Conservation (phyloP, 2,329 filamentous ascomycete genomes). For the Oidium heveae region DNA sequence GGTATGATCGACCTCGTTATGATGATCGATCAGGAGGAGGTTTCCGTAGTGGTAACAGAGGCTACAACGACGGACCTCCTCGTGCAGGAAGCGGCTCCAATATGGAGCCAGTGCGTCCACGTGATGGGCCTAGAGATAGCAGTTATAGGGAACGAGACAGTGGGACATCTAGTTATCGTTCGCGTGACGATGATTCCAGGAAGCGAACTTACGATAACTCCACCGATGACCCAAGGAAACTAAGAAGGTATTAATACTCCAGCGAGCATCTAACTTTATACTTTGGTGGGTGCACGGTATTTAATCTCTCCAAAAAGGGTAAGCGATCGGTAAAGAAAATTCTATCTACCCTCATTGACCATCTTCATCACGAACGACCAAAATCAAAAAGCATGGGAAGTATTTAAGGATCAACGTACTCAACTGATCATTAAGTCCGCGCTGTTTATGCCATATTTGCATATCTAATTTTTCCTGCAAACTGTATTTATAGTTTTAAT, state of each 20-base stretch:
- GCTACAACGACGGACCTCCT: conserved; percentile 14
- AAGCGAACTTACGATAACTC: conserved; percentile 34
- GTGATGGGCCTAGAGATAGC: conserved; percentile 23
- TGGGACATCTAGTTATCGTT: conserved; percentile 16
- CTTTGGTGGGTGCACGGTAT: no score
- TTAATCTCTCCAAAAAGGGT: no score
- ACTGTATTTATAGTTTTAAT: neutral
- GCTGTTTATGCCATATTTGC: no score
- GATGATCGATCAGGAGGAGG: conserved; percentile 27
- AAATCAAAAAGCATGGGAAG: no score
- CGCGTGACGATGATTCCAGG: conserved; percentile 25
- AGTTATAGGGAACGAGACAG: conserved; percentile 25
- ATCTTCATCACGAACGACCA: no score
- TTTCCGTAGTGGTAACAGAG: conserved; percentile 18
- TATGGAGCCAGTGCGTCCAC: conserved; percentile 54
- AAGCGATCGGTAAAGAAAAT: no score
- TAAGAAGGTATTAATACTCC: conserved; percentile 32
- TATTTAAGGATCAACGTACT: no score
- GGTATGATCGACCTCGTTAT: conserved; percentile 32
- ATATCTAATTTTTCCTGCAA: neutral
- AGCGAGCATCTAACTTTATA: neutral
- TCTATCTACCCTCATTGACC: no score
- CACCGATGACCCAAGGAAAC: conserved; percentile 41
- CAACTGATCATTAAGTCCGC: no score
- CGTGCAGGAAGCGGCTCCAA: conserved; percentile 36